Evolutionary conservation across 805 yeast genomes (phyloP).

Genomic region (Candida endomychidarum): DNA sequence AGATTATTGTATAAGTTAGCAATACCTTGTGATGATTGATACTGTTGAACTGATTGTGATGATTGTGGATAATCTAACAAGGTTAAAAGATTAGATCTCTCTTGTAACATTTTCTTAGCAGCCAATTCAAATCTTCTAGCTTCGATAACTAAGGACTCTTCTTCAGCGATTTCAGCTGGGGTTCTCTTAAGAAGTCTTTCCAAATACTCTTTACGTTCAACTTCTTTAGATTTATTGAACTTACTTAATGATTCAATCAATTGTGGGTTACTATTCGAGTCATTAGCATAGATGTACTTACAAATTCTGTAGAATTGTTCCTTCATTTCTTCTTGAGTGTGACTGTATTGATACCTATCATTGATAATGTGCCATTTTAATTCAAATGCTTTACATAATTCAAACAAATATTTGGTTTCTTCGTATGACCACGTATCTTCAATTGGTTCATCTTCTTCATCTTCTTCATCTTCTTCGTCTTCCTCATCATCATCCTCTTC

Average conservation of each 20-base stretch:
- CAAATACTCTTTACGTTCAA: slow-evolving; percentile 77
- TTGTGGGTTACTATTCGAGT: slow-evolving; percentile 39
- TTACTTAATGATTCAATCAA: slow-evolving; percentile 61
- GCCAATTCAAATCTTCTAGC: slow-evolving; percentile 90
- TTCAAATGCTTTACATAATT: slow-evolving; percentile 59
- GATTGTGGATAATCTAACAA: slow-evolving; percentile 84
- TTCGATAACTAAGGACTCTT: slow-evolving; percentile 89
- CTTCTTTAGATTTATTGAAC: slow-evolving; percentile 69
- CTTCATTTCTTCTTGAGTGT: slow-evolving; percentile 77
- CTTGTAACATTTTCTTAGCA: slow-evolving; percentile 83
- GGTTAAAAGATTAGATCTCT: slow-evolving; percentile 74
- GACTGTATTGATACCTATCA: slow-evolving; percentile 50
- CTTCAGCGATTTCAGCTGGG: slow-evolving; percentile 98
- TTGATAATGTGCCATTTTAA: slow-evolving; percentile 66
- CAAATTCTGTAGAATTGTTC: slow-evolving; percentile 76
- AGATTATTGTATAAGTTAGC: slow-evolving; percentile 81
- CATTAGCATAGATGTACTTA: slow-evolving; percentile 48
- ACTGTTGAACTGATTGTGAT: slow-evolving; percentile 72
- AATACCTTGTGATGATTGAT: slow-evolving; percentile 82
- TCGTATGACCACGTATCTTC: slow-evolving; percentile 38
- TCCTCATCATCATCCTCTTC: slow-evolving; percentile 10
- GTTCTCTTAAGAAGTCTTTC: slow-evolving; percentile 75
- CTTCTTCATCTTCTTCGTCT: slow-evolving; percentile 6
- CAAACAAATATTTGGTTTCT: slow-evolving; percentile 80
- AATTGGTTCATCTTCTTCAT: slow-evolving; percentile 6